Evolutionary conservation across 73 alveolate genomes (phyloP), one percentile per base, ranked within the genome.

Genomic region (Paramecium sexaurelia): DNA sequence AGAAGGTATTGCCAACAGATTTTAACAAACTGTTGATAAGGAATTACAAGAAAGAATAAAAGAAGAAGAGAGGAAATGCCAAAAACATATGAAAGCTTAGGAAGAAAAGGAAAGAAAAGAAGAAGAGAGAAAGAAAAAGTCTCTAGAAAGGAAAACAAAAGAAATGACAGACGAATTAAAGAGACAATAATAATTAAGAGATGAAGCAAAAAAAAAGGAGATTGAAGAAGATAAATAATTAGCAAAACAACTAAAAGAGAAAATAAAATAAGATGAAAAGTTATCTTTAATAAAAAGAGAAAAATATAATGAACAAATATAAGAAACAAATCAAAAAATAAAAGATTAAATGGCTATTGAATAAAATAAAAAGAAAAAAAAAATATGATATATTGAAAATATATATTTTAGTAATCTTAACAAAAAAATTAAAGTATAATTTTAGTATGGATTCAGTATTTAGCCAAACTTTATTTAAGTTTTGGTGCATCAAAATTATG

Each of bases 91-190:
- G 68, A 78, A 45, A 6, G 90, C 15, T 78, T 13, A 45, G 41
- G 55, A 29, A 41, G 55, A 40, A 78, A 78, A 13, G n/a, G 9
- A 20, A 40, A 78, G 47, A 13, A 78, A 24, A 78, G 90, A 78
- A 41, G 43, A 78, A 17, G 68, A 78, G 22, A 78, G 68, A 33
- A 78, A 78, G 55, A 19, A 20, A 78, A 45, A 78, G 41, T 39
- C 68, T 9, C 24, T 3, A n/a, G 90, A 78, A 20, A 78, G 90
- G 41, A 78, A 17, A 45, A 40, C 43, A 3, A 29, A 78, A 20
- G 90, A 78, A 78, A 78, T 78, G 90, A 45, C 40, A 3, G 68
- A 78, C 13, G 90, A 41, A 78, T 78, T 78, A 45, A 43, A 45
- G 13, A 78, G 51, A 78, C 19, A 78, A 78, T 39, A 78, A 45